Conservation (phyloP, 441 rosid genomes). For the Bocquillonia castaneifolia region DNA sequence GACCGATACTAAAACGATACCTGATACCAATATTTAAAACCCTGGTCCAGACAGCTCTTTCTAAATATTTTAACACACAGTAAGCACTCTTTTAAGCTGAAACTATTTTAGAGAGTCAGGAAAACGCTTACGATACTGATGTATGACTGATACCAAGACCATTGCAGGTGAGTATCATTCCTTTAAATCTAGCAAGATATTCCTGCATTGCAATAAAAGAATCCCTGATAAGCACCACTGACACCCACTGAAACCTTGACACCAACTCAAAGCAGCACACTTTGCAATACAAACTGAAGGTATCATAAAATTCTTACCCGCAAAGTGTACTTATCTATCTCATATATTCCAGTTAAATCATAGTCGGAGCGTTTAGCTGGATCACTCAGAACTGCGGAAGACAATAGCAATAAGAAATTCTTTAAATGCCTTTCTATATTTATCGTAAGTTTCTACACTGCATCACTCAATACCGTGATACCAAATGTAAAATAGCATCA, state of each 20-base stretch:
- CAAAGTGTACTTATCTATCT: conserved; percentile 66
- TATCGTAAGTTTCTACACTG: background rate
- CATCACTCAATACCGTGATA: background rate
- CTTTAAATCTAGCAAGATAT: conserved; percentile 78
- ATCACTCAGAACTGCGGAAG: conserved; percentile 59
- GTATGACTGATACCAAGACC: conserved; percentile 69
- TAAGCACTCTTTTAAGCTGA: background rate
- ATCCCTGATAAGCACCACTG: conserved; percentile 14
- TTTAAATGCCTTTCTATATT: background rate
- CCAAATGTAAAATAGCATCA: background rate
- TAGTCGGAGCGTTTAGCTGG: conserved; percentile 66
- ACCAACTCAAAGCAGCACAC: conserved; percentile 10
- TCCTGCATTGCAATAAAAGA: conserved; percentile 41
- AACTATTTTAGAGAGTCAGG: background rate
- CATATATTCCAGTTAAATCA: conserved; percentile 65
- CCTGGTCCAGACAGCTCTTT: background rate
- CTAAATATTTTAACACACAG: background rate
- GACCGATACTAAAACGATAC: too few species aligned
- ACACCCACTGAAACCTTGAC: background rate
- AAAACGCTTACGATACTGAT: conserved; percentile 44
- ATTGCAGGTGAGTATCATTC: conserved; percentile 83
- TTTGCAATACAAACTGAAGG: background rate
- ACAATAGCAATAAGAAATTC: conserved; percentile 9
- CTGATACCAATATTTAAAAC: background rate
- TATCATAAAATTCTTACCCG: conserved; percentile 44